These are phyloP conservation scores for Vitis amurensis DNA, from an alignment of 164 flowering plant genomes.

Conservation along the genomic window DNA sequence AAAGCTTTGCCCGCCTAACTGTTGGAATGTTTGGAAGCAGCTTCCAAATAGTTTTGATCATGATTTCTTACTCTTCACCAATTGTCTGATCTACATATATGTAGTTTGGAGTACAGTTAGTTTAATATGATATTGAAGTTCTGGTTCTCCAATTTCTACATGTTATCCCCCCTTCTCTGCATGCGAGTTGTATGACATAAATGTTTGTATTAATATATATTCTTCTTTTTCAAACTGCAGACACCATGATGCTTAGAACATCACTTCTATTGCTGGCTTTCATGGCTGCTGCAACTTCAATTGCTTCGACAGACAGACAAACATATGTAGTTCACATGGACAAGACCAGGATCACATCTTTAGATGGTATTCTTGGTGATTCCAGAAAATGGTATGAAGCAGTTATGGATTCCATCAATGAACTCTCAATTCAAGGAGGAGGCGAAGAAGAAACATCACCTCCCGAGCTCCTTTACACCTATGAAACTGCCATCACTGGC, in stretches of 20 bases:
- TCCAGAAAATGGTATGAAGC: constrained; percentile 42
- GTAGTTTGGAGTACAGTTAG: no score
- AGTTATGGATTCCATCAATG: constrained; percentile 34
- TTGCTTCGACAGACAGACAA: constrained; percentile 29
- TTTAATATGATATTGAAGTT: no score
- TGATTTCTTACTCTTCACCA: no score
- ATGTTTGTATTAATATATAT: no score
- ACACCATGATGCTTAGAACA: constrained; percentile 18
- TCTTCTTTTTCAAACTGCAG: constrained; percentile 3
- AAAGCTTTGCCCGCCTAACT: no score
- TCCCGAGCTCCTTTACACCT: constrained; percentile 58
- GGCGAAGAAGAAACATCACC: constrained; percentile 15
- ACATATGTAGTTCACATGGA: constrained; percentile 75
- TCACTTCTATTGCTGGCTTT: constrained; percentile 20
- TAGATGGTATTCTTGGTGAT: constrained; percentile 19
- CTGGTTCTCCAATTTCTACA: no score
- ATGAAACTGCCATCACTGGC: constrained; percentile 56
- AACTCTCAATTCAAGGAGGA: constrained; percentile 22
- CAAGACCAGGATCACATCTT: constrained; percentile 30
- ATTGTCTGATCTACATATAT: no score
- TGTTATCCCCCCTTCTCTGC: no score
- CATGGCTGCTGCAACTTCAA: constrained; percentile 18
- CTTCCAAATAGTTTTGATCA: no score
- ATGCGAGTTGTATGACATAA: no score
- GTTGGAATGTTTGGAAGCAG: no score